These are phyloP conservation scores for Rhypophila decipiens DNA, from an alignment of 495 filamentous ascomycete genomes.

Conservation along the genomic window DNA sequence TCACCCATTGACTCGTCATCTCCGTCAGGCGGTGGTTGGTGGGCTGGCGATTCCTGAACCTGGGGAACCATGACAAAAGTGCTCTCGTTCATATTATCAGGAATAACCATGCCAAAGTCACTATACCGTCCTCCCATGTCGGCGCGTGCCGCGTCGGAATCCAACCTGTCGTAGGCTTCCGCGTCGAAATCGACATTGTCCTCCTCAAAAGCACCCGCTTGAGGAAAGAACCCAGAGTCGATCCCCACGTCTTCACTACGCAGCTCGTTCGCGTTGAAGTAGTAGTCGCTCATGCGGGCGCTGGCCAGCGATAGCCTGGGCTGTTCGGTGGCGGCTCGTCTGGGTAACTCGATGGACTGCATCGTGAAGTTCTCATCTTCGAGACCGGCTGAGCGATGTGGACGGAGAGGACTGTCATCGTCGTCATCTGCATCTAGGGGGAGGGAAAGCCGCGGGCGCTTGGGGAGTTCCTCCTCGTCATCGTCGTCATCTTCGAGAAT, in stretches of 20 bases:
- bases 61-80: constrained; percentile 36
- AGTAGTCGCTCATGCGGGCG: constrained; percentile 60
- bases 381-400: constrained; percentile 57
- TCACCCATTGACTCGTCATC: constrained; percentile 12
- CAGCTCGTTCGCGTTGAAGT: constrained; percentile 38
- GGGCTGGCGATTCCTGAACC: constrained; percentile 16
- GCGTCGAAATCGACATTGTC: constrained; percentile 12
- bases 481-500: constrained; percentile 47
- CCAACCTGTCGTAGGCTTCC: constrained; percentile 26
- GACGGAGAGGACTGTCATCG: constrained; percentile 49
- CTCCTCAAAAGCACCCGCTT: constrained; percentile 25
- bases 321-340: constrained; percentile 53
- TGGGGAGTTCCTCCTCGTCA: constrained; percentile 54
- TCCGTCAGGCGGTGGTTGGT: neutral
- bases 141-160: constrained; percentile 27
- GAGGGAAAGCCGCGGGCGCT: constrained; percentile 61
- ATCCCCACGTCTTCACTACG: constrained; percentile 41
- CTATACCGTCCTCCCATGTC: constrained; percentile 32
- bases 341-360: constrained; percentile 62
- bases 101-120: constrained; percentile 43
- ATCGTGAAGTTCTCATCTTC: constrained; percentile 66
- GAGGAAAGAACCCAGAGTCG: constrained; percentile 42
- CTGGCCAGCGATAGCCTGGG: constrained; percentile 30
- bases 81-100: constrained; percentile 36
- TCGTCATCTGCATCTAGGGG: constrained; percentile 57